Conservation (phyloP, 2,329 filamentous ascomycete genomes). For the Hirsutella minnesotensis region DNA sequence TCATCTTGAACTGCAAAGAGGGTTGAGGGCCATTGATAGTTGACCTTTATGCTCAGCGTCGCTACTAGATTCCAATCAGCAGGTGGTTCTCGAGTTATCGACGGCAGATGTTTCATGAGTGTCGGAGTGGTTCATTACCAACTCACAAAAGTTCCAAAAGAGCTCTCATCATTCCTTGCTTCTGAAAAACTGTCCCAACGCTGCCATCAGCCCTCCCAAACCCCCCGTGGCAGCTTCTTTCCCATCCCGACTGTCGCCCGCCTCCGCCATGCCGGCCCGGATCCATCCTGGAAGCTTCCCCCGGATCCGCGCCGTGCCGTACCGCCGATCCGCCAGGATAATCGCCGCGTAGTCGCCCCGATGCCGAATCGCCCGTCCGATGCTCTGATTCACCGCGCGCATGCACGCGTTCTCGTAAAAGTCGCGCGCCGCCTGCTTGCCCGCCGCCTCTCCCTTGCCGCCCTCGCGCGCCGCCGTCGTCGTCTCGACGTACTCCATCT, state of each 20-base stretch:
- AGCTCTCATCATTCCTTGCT: conserved; percentile 28
- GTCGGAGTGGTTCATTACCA: too few species aligned
- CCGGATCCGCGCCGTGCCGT: conserved; percentile 60
- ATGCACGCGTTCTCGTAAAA: conserved; percentile 95
- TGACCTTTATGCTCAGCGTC: too few species aligned
- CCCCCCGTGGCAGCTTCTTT: neutral
- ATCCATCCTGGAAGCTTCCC: conserved; percentile 87
- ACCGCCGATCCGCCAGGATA: conserved; percentile 71
- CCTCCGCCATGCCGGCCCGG: conserved; percentile 46
- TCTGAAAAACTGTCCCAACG: conserved; percentile 45
- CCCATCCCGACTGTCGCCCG: conserved; percentile 31
- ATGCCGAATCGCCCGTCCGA: conserved; percentile 85
- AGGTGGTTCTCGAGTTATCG: too few species aligned
- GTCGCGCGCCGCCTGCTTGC: conserved; percentile 52
- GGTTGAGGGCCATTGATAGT: too few species aligned
- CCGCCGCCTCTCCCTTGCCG: conserved; percentile 18
- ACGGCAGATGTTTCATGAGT: too few species aligned
- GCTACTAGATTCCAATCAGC: too few species aligned
- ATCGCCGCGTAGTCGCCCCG: conserved; percentile 83
- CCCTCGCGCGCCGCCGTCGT: conserved; percentile 21
- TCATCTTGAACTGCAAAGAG: too few species aligned
- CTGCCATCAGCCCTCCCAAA: conserved; percentile 47
- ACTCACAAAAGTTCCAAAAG: too few species aligned
- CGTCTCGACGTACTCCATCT: conserved; percentile 73
- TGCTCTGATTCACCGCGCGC: conserved; percentile 93